Evolutionary conservation across 2,329 filamentous ascomycete genomes (phyloP).

Genomic region (Spiromastix sp.): DNA sequence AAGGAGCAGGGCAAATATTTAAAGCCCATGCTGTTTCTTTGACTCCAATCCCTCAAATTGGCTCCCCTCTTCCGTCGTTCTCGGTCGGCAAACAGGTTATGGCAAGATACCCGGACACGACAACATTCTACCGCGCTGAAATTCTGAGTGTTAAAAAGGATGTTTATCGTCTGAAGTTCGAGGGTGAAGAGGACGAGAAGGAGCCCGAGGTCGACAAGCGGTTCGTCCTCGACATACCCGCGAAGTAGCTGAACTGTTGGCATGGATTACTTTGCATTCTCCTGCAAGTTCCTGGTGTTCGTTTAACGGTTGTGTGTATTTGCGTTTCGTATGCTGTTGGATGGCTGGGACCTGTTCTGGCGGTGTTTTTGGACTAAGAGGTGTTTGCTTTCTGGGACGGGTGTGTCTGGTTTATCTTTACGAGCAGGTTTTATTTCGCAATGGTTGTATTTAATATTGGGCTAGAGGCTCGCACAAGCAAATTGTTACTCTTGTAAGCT

Average conservation of each 20-base stretch:
- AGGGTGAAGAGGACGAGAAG: constrained; percentile 63
- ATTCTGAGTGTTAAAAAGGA: constrained; percentile 58
- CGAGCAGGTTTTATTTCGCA: no score
- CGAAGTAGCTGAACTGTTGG: constrained; percentile 25
- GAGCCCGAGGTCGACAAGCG: constrained; percentile 66
- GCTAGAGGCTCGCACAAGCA: no score
- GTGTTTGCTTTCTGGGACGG: no score
- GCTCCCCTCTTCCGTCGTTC: constrained; percentile 51
- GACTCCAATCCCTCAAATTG: constrained; percentile 61
- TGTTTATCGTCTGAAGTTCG: constrained; percentile 55
- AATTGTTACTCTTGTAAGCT: no score
- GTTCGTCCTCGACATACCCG: constrained; percentile 64
- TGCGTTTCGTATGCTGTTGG: no score
- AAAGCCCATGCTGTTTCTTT: constrained; percentile 63
- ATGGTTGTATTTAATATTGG: no score
- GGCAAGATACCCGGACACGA: constrained; percentile 72
- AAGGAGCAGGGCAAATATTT: constrained; percentile 50
- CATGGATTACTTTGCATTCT: no score
- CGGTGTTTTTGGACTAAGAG: no score
- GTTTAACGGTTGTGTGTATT: not conserved
- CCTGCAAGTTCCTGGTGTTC: not conserved
- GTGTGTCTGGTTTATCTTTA: no score
- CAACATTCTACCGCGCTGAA: constrained; percentile 76
- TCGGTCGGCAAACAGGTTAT: constrained; percentile 59
- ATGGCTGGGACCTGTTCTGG: no score